These are phyloP conservation scores for Saccharata proteae DNA, from an alignment of 2,329 filamentous ascomycete species.

Conservation along the genomic window DNA sequence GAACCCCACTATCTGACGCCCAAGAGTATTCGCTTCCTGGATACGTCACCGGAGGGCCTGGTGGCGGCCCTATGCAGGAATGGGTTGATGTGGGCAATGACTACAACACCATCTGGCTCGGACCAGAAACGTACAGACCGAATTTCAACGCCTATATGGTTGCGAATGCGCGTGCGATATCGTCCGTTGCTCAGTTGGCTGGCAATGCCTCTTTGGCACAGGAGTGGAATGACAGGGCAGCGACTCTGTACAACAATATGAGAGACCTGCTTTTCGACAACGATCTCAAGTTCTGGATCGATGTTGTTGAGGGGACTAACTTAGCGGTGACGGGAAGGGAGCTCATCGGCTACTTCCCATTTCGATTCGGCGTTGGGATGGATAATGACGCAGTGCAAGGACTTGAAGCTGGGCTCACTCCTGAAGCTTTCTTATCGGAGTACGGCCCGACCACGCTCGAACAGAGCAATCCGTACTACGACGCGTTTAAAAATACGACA, in stretches of 20 bases:
- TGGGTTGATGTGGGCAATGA: slow-evolving; percentile 17
- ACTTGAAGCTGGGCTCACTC: slow-evolving; percentile 22
- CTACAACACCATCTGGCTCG: slow-evolving; percentile 20
- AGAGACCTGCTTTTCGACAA: slow-evolving; percentile 27
- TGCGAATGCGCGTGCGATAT: slow-evolving; percentile 30
- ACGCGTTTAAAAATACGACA: slow-evolving; percentile 30
- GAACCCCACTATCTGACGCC: slow-evolving; percentile 32
- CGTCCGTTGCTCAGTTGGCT: slow-evolving; percentile 23
- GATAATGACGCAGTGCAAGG: slow-evolving; percentile 10
- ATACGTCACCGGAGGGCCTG: slow-evolving; percentile 19
- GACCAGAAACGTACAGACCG: slow-evolving; percentile 27
- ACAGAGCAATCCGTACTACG: slow-evolving; percentile 12
- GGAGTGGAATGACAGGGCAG: slow-evolving; percentile 23
- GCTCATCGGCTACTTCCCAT: slow-evolving; percentile 32
- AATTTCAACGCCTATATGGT: slow-evolving; percentile 35
- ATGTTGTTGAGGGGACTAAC: slow-evolving; percentile 26
- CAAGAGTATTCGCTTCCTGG: slow-evolving; percentile 31
- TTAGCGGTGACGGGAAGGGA: slow-evolving; percentile 24
- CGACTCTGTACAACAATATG: slow-evolving; percentile 23
- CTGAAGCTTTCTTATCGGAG: slow-evolving; percentile 23
- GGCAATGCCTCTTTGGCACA: slow-evolving; percentile 18
- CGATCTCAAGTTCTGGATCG: slow-evolving; percentile 28
- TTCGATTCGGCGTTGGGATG: slow-evolving; percentile 28
- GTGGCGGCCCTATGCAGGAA: slow-evolving; percentile 12
- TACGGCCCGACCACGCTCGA: slow-evolving; percentile 32